phyloP scores from a whole-genome alignment of 1,284 basidiomycete species.

The Volvariella volvacea region DNA sequence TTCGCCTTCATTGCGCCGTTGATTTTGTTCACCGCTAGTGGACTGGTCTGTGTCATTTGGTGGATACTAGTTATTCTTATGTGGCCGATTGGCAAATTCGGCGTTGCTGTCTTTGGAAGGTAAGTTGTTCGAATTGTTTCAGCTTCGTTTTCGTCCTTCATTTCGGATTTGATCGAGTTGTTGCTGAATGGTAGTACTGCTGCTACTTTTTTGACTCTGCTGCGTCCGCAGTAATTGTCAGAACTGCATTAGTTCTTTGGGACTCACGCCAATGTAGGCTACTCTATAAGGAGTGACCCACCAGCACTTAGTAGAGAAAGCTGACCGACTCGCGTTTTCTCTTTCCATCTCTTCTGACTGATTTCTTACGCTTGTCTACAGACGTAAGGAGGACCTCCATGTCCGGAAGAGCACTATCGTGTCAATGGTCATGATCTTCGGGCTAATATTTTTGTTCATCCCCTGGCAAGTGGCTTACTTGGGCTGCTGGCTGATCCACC shows the following conservation, averaged over 20 bases:
- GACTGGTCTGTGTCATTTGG: slow-evolving; percentile 58
- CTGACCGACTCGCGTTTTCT: too few species aligned
- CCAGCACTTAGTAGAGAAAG: too few species aligned
- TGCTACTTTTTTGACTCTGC: slow-evolving; percentile 3
- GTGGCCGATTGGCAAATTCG: slow-evolving; percentile 32
- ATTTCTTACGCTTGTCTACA: slow-evolving; percentile 11
- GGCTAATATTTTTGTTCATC: slow-evolving; percentile 65
- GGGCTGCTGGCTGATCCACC: slow-evolving; percentile 72
- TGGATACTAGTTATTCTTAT: slow-evolving; percentile 37
- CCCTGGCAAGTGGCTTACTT: slow-evolving; percentile 91
- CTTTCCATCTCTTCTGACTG: too few species aligned
- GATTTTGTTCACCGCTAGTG: slow-evolving; percentile 48
- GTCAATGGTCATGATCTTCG: slow-evolving; percentile 57
- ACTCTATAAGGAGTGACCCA: too few species aligned
- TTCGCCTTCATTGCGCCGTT: slow-evolving; percentile 49
- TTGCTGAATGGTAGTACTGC: neutral
- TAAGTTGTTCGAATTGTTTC: slow-evolving; percentile 16
- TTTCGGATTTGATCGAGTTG: neutral
- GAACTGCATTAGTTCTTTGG: too few species aligned
- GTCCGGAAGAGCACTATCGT: slow-evolving; percentile 41
- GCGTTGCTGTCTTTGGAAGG: slow-evolving; percentile 31
- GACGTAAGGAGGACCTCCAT: slow-evolving; percentile 27
- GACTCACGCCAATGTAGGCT: too few species aligned
- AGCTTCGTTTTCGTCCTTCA: neutral
- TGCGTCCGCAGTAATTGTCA: too few species aligned